A percentile compares a stretch with the other conserved stretches of the same genome.
Evolutionary conservation across 768 basidiomycete genomes (phyloP).

Genomic region (Boletus sensibilis): DNA sequence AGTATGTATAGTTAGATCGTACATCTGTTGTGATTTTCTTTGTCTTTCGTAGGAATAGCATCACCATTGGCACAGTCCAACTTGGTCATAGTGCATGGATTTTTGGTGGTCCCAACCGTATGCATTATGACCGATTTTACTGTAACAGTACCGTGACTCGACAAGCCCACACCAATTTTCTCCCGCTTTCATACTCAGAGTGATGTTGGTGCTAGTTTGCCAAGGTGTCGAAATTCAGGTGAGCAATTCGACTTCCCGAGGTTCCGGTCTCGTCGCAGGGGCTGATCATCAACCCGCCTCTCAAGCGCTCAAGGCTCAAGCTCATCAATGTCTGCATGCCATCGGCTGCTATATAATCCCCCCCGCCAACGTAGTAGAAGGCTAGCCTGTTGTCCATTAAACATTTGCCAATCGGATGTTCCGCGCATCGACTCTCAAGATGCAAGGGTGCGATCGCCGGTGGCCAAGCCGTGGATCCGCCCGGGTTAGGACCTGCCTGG

Average conservation of each 20-base stretch:
- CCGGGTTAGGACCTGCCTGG: not conserved
- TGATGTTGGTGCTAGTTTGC: too few species aligned
- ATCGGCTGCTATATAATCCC: not conserved
- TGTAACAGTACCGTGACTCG: too few species aligned
- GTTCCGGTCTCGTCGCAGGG: not conserved
- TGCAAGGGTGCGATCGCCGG: not conserved
- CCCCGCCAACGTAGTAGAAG: too few species aligned
- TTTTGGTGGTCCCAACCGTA: too few species aligned
- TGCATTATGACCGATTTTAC: too few species aligned
- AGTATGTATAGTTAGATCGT: conserved; percentile 28
- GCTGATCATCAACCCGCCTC: not conserved
- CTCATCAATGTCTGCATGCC: not conserved
- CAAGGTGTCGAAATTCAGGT: not conserved
- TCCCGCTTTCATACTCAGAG: too few species aligned
- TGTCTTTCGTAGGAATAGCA: conserved; percentile 9
- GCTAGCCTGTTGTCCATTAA: too few species aligned
- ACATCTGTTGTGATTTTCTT: conserved; percentile 30
- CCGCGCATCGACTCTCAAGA: not conserved
- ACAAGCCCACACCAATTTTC: too few species aligned
- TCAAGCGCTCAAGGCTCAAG: too few species aligned
- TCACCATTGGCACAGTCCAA: not conserved
- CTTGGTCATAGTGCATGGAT: too few species aligned
- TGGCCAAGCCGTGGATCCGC: not conserved
- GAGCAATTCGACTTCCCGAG: not conserved
- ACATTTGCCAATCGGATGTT: not conserved